Percentiles rank a stretch among this genome's conserved stretches.
These are phyloP conservation scores for Penicillium salamii DNA, from an alignment of 495 filamentous ascomycete genomes.

Conservation along the genomic window DNA sequence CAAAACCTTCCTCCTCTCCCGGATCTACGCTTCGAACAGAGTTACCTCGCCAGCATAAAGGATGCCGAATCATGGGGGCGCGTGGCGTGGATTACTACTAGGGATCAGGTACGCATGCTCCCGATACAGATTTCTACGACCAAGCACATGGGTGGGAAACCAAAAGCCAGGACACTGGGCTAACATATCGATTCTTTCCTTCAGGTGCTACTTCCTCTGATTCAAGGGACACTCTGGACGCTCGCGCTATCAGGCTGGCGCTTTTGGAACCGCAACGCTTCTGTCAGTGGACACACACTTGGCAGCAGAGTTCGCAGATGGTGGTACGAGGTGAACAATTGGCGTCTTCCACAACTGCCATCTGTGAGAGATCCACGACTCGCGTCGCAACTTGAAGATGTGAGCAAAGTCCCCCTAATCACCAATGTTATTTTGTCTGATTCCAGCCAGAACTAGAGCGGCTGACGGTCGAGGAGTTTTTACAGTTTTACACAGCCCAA, in stretches of 20 bases:
- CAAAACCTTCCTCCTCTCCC: constrained; percentile 76
- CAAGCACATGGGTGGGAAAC: background rate
- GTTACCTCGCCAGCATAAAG: constrained; percentile 83
- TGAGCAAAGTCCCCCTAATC: constrained; percentile 33
- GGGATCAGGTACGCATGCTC: constrained; percentile 71
- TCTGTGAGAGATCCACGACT: constrained; percentile 27
- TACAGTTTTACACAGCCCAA: constrained; percentile 45
- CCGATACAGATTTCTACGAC: background rate
- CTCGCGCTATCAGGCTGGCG: constrained; percentile 78
- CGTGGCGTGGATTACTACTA: constrained; percentile 76
- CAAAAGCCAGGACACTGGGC: background rate
- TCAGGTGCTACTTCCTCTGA: constrained; percentile 76
- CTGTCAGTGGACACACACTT: constrained; percentile 63
- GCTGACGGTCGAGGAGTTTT: constrained; percentile 40
- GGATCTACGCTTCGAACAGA: constrained; percentile 95
- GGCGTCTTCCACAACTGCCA: constrained; percentile 54
- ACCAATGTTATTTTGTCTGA: background rate
- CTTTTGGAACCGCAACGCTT: constrained; percentile 72
- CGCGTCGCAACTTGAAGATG: constrained; percentile 45
- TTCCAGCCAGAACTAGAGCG: constrained; percentile 5
- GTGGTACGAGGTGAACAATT: constrained; percentile 92
- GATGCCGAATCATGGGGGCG: constrained; percentile 71
- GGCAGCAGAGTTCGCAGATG: constrained; percentile 74
- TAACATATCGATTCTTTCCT: constrained; percentile 7
- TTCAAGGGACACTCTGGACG: constrained; percentile 81